Evolutionary conservation across 1,139 yeast species (phyloP), one percentile per base, ranked within the genome.

Genomic region (Ogataea hybrid): DNA sequence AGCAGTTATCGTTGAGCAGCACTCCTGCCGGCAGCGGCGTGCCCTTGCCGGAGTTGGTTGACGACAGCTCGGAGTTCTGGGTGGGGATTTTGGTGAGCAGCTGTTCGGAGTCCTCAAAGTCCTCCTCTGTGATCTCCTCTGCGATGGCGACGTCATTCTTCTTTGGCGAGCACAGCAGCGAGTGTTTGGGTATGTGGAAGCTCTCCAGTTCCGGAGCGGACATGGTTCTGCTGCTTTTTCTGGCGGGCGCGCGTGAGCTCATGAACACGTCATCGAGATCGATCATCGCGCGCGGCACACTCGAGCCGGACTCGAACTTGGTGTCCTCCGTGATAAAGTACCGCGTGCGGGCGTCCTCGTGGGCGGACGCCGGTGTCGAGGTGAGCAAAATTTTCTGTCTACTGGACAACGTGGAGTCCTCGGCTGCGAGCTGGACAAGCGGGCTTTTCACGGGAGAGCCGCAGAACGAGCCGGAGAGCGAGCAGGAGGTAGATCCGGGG

Each of bases 251-350:
- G 15, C 39, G 40, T 8, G 44, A 34, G 12, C 40, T 39, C 27
- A 42, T 45, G 25, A 56, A 47, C 7, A 61, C 52, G 40, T 59
- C 64, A 42, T 62, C 64, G 37, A 62, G 50, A 46, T 62, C 59
- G 14, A 62, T 62, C n/a, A 61, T 43, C 2, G 65, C 61, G 32
- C 60, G 54, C 1, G 65, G 65, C 21, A 61, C 49, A 14, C 43
- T 40, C 7, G 61, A 50, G 33, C 48, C 47, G 28, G 43, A 41
- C 18, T 59, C 53, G 36, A 54, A 58, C 25, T 41, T 47, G 1
- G 59, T 53, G 29, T 61, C 64, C 33, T 61, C 63, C 1, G 64
- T 59, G 42, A 61, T 49, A 36, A 58, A 61, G 27, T 58, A 52
- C 36, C 51, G 51, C 4, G 58, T 48, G 7, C 52, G 45, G 3